Evolutionary conservation across 2,329 filamentous ascomycete genomes (phyloP).

Genomic region (Tolypocladium tundrense): DNA sequence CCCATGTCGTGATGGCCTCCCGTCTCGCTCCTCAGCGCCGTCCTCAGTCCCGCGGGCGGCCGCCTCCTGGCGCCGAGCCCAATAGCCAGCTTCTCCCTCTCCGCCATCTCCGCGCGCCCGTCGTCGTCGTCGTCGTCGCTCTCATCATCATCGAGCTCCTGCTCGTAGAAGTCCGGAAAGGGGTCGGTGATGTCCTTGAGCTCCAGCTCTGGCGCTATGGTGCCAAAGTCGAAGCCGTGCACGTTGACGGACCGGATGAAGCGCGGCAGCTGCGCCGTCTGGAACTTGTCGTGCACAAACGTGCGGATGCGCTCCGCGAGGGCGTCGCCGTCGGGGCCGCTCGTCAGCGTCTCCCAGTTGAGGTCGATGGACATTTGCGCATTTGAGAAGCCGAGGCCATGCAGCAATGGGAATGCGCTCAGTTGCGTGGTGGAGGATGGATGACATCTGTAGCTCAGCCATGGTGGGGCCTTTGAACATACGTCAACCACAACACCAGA

Average conservation of each 20-base stretch:
- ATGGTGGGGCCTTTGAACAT: neutral
- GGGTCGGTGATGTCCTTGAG: slow-evolving; percentile 97
- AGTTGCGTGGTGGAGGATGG: neutral
- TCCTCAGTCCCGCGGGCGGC: slow-evolving; percentile 15
- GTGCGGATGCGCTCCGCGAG: slow-evolving; percentile 79
- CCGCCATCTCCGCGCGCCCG: slow-evolving; percentile 21
- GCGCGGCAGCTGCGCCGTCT: slow-evolving; percentile 78
- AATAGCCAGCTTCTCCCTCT: slow-evolving; percentile 2
- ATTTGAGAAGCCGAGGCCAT: neutral
- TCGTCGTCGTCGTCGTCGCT: slow-evolving; percentile 26
- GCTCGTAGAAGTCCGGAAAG: slow-evolving; percentile 91
- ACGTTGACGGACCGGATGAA: slow-evolving; percentile 96
- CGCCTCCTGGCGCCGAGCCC: neutral
- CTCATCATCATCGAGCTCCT: slow-evolving; percentile 49
- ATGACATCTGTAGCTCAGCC: neutral
- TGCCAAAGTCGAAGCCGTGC: slow-evolving; percentile 88
- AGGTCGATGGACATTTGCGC: slow-evolving; percentile 86
- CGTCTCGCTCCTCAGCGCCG: slow-evolving; percentile 22
- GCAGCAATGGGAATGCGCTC: neutral
- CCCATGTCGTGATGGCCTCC: slow-evolving; percentile 31
- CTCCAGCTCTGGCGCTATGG: slow-evolving; percentile 70
- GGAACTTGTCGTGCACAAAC: slow-evolving; percentile 94
- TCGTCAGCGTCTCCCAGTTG: slow-evolving; percentile 88
- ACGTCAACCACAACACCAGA: neutral
- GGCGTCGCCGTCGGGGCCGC: slow-evolving; percentile 74